Conservation (phyloP, 768 basidiomycete species). For the Galerina sulciceps region DNA sequence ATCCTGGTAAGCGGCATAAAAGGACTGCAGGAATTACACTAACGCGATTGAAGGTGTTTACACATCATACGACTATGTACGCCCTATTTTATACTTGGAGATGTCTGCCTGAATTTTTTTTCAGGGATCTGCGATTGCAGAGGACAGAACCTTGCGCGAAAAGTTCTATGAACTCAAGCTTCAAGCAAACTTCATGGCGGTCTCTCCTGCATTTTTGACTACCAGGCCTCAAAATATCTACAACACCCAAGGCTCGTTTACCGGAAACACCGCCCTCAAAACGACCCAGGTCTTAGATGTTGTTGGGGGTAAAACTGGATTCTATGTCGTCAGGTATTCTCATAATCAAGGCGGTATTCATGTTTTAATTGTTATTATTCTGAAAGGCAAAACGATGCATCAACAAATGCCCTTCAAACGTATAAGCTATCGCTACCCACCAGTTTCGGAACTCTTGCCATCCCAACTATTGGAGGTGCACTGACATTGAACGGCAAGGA, state of each 20-base stretch:
- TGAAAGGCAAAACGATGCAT: constrained; percentile 43
- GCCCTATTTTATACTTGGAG: constrained; percentile 2
- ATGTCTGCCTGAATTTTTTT: background rate
- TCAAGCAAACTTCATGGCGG: constrained; percentile 53
- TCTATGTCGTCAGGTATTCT: constrained; percentile 47
- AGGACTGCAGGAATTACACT: background rate
- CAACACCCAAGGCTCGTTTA: constrained; percentile 47
- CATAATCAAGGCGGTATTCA: background rate
- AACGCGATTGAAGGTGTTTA: constrained; percentile 36
- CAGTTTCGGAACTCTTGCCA: constrained; percentile 43
- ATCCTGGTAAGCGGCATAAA: constrained; percentile 32
- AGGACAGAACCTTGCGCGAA: constrained; percentile 55
- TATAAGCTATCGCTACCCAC: constrained; percentile 50
- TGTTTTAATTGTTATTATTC: background rate
- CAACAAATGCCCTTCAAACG: constrained; percentile 38
- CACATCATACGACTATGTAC: constrained; percentile 49
- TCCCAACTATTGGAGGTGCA: constrained; percentile 47
- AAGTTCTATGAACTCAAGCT: constrained; percentile 59
- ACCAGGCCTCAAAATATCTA: constrained; percentile 46
- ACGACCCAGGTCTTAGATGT: constrained; percentile 54
- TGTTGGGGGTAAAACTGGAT: constrained; percentile 50
- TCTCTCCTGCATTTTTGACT: constrained; percentile 54
- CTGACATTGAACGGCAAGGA: constrained; percentile 54
- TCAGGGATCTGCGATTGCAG: constrained; percentile 53
- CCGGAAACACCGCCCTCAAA: constrained; percentile 49